Evolutionary conservation across 805 yeast genomes (phyloP).

Genomic region (Myxozyma neglecta): DNA sequence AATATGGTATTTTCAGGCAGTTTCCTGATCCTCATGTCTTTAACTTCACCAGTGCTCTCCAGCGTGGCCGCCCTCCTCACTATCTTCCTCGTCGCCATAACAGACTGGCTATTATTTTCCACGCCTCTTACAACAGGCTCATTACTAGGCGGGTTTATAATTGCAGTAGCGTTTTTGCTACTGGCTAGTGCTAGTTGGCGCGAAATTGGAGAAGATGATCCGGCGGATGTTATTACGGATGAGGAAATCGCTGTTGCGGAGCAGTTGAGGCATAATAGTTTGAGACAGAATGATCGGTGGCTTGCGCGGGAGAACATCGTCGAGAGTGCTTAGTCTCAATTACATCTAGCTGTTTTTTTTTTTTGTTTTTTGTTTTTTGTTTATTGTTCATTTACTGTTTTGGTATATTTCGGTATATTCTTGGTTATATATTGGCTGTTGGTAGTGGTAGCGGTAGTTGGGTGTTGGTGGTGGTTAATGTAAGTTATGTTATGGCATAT

Average conservation of each 20-base stretch:
- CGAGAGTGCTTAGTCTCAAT: background rate
- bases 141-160: constrained; percentile 65
- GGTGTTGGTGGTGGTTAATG: no score
- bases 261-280: background rate
- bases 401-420: background rate
- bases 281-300: constrained; percentile 9
- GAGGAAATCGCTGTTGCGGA: constrained; percentile 18
- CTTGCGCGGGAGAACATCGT: constrained; percentile 7
- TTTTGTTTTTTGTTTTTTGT: background rate
- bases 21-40: constrained; percentile 74
- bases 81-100: constrained; percentile 73
- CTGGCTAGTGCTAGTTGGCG: constrained; percentile 48
- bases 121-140: constrained; percentile 57
- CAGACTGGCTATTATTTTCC: constrained; percentile 70
- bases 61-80: constrained; percentile 67
- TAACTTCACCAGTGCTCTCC: constrained; percentile 82
- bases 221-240: constrained; percentile 11
- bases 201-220: constrained; percentile 33
- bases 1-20: constrained; percentile 70
- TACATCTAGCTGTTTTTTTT: background rate
- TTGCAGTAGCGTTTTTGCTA: constrained; percentile 66
- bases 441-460: no score
- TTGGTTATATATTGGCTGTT: no score
- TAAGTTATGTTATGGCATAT: no score
- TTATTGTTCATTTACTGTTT: background rate